Conservation (phyloP, 768 basidiomycete genomes). For the Kockovaella imperatae region DNA sequence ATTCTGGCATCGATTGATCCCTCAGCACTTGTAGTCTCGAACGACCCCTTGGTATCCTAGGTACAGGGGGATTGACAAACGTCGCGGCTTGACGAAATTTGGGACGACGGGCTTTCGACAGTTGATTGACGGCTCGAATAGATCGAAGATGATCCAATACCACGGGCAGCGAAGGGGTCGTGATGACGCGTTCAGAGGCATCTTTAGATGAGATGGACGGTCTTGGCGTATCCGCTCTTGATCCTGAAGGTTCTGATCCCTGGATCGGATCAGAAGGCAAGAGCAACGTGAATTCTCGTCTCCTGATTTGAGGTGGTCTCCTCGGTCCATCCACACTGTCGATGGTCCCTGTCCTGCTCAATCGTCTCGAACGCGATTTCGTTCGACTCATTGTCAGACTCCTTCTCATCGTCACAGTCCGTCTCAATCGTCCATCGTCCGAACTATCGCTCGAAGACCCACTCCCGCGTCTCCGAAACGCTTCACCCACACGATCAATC, state of each 20-base stretch:
- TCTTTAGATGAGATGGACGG: neutral
- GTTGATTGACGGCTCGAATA: slow-evolving; percentile 20
- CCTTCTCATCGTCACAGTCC: neutral
- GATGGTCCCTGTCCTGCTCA: slow-evolving; percentile 10
- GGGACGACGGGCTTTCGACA: slow-evolving; percentile 6
- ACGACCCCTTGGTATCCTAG: slow-evolving; percentile 7
- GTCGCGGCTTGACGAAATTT: slow-evolving; percentile 8
- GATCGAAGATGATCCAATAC: slow-evolving; percentile 26
- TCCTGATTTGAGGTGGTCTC: slow-evolving; percentile 21
- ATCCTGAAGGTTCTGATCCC: slow-evolving; percentile 4
- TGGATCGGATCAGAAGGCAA: slow-evolving; percentile 22
- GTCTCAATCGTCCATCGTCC: slow-evolving; percentile 4
- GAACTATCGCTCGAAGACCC: slow-evolving; percentile 16
- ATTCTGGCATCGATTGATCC: slow-evolving; percentile 1
- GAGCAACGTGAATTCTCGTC: slow-evolving; percentile 37
- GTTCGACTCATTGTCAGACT: slow-evolving; percentile 8
- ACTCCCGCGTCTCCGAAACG: slow-evolving; percentile 36
- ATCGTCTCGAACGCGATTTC: slow-evolving; percentile 18
- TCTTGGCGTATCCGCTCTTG: slow-evolving; percentile 3
- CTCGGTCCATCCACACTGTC: slow-evolving; percentile 18
- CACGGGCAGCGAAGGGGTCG: slow-evolving; percentile 28
- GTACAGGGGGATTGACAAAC: slow-evolving; percentile 16
- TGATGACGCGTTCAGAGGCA: slow-evolving; percentile 26
- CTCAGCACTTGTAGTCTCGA: slow-evolving; percentile 18
- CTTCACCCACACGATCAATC: slow-evolving; percentile 34